Percentiles rank a stretch among this genome's conserved stretches.
Evolutionary conservation across 768 basidiomycete genomes (phyloP).

Genomic region (Suillus alpinus): DNA sequence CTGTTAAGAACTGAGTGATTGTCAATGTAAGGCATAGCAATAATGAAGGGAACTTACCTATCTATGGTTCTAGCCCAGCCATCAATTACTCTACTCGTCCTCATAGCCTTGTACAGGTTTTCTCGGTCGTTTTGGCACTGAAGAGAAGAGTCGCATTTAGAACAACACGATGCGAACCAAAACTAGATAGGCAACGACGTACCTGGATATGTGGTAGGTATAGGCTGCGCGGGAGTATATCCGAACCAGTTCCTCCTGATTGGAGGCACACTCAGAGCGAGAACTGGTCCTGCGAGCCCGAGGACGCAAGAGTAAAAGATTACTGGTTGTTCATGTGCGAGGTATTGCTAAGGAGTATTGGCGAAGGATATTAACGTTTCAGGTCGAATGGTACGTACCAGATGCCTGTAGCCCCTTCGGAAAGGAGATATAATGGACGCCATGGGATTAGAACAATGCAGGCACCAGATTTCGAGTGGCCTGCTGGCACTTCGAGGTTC

Average conservation of each 20-base stretch:
- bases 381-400: conserved; percentile 15
- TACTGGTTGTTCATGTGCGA: conserved; percentile 88
- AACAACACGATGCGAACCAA: background rate
- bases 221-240: conserved; percentile 61
- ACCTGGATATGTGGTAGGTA: conserved; percentile 82
- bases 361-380: background rate
- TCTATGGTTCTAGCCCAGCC: conserved; percentile 1
- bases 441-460: conserved; percentile 16
- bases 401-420: conserved; percentile 27
- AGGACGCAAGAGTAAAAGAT: conserved; percentile 84
- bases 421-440: conserved; percentile 29
- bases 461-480: background rate
- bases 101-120: conserved; percentile 73
- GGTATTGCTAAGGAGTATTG: conserved; percentile 63
- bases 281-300: conserved; percentile 70
- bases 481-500: background rate
- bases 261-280: conserved; percentile 75
- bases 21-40: background rate
- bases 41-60: conserved; percentile 3
- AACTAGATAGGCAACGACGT: conserved; percentile 27
- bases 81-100: conserved; percentile 40
- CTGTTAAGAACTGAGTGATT: background rate
- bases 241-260: conserved; percentile 69
- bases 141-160: conserved; percentile 5
- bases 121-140: conserved; percentile 73